phyloP scores from a whole-genome alignment of 202 grass and related monocot genomes.

The Carex arenaria region DNA sequence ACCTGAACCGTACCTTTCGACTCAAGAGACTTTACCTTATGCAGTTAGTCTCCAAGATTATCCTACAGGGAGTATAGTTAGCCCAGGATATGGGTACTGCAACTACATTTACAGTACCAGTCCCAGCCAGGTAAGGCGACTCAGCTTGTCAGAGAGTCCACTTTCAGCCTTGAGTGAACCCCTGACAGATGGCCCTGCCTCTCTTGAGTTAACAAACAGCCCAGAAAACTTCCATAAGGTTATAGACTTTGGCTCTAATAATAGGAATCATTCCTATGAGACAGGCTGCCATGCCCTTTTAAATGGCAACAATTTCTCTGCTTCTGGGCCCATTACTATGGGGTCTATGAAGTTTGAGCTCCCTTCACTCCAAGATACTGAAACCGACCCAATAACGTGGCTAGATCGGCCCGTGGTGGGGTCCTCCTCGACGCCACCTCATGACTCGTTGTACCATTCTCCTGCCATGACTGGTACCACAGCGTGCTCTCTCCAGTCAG shows the following conservation, averaged over 20 bases:
- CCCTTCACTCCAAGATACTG: slow-evolving; percentile 99
- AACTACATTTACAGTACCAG: slow-evolving; percentile 53
- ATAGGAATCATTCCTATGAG: not conserved
- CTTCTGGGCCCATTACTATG: slow-evolving; percentile 63
- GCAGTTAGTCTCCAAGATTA: slow-evolving; percentile 35
- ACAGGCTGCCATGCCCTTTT: slow-evolving; percentile 74
- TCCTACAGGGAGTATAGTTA: slow-evolving; percentile 46
- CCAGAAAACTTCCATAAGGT: slow-evolving; percentile 49
- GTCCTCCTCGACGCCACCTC: slow-evolving; percentile 41
- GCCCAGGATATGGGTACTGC: slow-evolving; percentile 50
- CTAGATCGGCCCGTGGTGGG: slow-evolving; percentile 38
- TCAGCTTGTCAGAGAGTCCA: slow-evolving; percentile 44
- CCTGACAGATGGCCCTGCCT: slow-evolving; percentile 37
- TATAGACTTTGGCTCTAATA: slow-evolving; percentile 44
- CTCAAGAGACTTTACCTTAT: slow-evolving; percentile 47
- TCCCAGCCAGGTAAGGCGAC: slow-evolving; percentile 39
- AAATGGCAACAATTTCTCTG: slow-evolving; percentile 86
- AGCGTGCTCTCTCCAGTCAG: slow-evolving; percentile 42
- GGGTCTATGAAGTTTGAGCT: slow-evolving; percentile 94
- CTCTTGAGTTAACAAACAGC: slow-evolving; percentile 51
- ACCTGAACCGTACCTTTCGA: slow-evolving; percentile 44
- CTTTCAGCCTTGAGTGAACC: slow-evolving; percentile 47
- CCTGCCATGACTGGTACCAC: slow-evolving; percentile 33
- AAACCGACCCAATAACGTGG: slow-evolving; percentile 68
- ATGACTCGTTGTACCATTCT: slow-evolving; percentile 22